Evolutionary conservation across 177 flowering plant species (phyloP), one percentile per base, ranked within the genome.

Genomic region (Vitis hybrid): DNA sequence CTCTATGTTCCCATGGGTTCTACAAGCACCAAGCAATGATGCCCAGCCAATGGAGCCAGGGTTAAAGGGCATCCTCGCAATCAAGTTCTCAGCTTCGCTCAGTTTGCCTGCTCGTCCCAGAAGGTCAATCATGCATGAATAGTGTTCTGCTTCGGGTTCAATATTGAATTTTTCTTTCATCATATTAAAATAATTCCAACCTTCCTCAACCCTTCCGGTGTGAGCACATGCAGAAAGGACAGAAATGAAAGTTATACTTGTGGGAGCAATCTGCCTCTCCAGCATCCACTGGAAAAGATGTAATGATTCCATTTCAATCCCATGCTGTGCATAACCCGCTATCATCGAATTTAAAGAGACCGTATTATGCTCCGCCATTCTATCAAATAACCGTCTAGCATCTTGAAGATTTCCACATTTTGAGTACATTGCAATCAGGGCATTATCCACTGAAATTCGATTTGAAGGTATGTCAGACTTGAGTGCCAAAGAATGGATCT

Each of bases 321-420:
- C 97, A 68, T 93, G 98, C 58, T 89, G 98, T 19, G 96, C 97
- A 83, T 91, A 90, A 58, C 87, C 97, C 57, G 86, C 85, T 69
- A 94, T 87, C 79, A 94, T 82, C 1, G 98, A 83, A 75, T 92
- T 92, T 21, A 85, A 76, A 26, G 97, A 84, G 18, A 90, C 92
- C 1, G 80, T 55, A 74, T 94, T 90, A 49, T 76, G 88, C 76
- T 88, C 89, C 0, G 84, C 81, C 98, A 94, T 94, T 79, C 81
- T 72, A 72, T 92, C 89, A 74, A 94, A 94, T 51, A 94, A 45
- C 14, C 65, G 70, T 56, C 89, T 86, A 21, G 94, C 93, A 79
- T 88, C 94, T 18, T 64, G 72, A 60, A 92, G 91, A 74, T 83
- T 86, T 22, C 97, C 97, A 69, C 90, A 90, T 77, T 89, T 92